Conservation (phyloP, 163 green algal species). For the Trebouxia gelatinosa region DNA sequence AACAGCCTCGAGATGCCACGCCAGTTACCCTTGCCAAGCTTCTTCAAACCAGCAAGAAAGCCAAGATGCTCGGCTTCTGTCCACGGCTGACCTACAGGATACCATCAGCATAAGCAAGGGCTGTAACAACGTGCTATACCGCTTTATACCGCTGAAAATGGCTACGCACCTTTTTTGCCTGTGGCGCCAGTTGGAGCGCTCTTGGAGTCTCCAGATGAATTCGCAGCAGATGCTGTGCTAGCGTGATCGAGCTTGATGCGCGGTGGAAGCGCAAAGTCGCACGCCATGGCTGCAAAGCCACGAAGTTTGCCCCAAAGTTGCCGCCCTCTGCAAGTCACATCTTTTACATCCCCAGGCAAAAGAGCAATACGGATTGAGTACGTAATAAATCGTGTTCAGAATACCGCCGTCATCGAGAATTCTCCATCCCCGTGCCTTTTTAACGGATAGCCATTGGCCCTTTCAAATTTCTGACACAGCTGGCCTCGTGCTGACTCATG, state of each 20-base stretch:
- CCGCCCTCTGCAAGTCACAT: neutral
- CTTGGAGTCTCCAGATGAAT: neutral
- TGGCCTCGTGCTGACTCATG: too few species aligned
- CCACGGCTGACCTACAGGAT: constrained; percentile 41
- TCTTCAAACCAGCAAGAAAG: constrained; percentile 47
- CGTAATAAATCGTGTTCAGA: neutral
- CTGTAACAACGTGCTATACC: too few species aligned
- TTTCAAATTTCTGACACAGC: neutral
- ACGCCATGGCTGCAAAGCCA: neutral
- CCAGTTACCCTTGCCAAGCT: constrained; percentile 52
- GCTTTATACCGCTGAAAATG: neutral
- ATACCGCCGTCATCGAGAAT: neutral
- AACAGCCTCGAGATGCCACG: constrained; percentile 43
- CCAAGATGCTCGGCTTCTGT: constrained; percentile 46
- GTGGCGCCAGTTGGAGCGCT: neutral
- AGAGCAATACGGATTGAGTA: neutral
- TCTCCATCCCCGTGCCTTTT: neutral
- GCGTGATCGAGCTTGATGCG: constrained; percentile 20
- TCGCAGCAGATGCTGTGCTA: neutral
- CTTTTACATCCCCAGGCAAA: neutral
- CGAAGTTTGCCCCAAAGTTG: neutral
- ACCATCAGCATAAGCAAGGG: too few species aligned
- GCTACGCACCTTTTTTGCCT: constrained; percentile 3
- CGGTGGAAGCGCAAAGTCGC: constrained; percentile 29
- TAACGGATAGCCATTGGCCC: too few species aligned